Evolutionary conservation across 164 flowering plant species (phyloP), one percentile per base, ranked within the genome.

Genomic region (Nelumbo lutea): DNA sequence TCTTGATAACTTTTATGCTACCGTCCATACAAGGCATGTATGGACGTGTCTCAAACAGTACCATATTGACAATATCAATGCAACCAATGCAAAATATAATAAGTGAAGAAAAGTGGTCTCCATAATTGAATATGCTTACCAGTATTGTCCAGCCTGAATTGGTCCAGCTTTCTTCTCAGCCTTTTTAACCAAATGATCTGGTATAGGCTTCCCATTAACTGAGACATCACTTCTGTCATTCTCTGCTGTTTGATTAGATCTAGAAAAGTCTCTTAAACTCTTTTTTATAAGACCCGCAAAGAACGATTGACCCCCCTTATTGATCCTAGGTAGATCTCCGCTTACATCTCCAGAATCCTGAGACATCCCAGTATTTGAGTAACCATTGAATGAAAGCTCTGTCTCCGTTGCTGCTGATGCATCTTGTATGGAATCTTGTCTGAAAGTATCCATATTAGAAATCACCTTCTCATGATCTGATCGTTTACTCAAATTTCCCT

Each of bases 161-260:
- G 89, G 83, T 55, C 95, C 97, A 45, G 95, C 90, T 44, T 78
- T 72, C 75, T 86, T 86, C 68, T 91, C 91, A 46, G 90, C 95
- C 75, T 79, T 91, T 76, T 77, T 85, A 60, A 86, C 73, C 51
- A 72, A 47, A 43, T 80, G 84, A 73, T 85, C 85, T 5, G 85
- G 76, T 59, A 91, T 71, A 11, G 62, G 67, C 61, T 80, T 84
- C 48, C 90, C 91, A 70, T 89, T 89, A 3, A 88, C 79, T 39
- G 68, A 68, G 60, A 91, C 86, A 52, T 70, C 77, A 45, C 56
- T 48, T 70, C 69, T 83, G 46, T 75, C 75, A 71, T 62, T 71
- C 42, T 81, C 89, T 58, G 73, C 74, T 6, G 76, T 60, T 51
- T 79, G 81, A 71, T 75, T 79, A 48, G 81, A 71, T 59, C n/a